phyloP scores from a whole-genome alignment of 169 alveolate genomes.

The Plasmodium gonderi region DNA sequence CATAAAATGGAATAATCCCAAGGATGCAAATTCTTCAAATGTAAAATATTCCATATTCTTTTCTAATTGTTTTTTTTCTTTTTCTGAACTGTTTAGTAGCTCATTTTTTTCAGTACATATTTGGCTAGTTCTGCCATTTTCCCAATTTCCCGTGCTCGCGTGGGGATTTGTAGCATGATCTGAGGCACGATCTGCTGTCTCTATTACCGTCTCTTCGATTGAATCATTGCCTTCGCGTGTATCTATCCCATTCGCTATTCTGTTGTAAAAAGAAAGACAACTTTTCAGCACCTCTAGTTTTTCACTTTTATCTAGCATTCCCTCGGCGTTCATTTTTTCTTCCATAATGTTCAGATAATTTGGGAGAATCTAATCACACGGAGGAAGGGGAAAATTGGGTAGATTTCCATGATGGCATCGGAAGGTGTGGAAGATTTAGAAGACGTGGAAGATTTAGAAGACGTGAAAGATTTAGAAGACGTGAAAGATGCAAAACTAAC shows the following conservation, averaged over 20 bases:
- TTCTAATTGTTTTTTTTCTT: constrained; percentile 3
- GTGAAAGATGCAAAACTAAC: background rate
- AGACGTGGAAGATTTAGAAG: background rate
- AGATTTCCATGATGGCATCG: background rate
- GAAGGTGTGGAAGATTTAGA: background rate
- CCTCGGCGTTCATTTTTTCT: background rate
- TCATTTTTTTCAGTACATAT: background rate
- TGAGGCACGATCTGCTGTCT: background rate
- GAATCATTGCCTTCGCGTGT: background rate
- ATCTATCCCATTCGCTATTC: background rate
- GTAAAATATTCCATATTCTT: constrained; percentile 1
- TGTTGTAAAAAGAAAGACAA: background rate
- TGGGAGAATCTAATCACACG: background rate
- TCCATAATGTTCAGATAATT: constrained; percentile 33
- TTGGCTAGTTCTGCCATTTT: background rate
- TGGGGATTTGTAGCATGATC: background rate
- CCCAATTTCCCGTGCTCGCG: background rate
- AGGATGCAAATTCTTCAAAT: constrained; percentile 9
- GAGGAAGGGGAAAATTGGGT: background rate
- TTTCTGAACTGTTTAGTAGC: background rate
- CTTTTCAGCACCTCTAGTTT: background rate
- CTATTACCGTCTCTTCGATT: background rate
- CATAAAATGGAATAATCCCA: constrained; percentile 29
- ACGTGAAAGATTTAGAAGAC: background rate
- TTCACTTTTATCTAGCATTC: background rate